Evolutionary conservation across 306 rosid genomes (phyloP).

Genomic region (Lotus japonicus): DNA sequence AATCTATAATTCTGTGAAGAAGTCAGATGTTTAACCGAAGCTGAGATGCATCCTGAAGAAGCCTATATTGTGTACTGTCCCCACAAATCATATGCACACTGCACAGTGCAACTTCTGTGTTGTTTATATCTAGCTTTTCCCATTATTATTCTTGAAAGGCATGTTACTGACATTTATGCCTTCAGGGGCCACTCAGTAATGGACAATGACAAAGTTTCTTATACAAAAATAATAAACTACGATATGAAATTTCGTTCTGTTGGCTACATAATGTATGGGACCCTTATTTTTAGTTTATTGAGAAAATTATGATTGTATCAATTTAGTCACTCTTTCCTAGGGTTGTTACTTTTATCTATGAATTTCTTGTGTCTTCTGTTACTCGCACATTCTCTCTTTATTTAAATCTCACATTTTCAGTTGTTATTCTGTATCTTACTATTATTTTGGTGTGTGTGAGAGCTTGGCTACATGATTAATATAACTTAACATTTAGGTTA

Average conservation of each 20-base stretch:
- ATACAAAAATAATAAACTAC: neutral
- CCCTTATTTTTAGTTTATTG: neutral
- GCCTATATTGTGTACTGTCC: neutral
- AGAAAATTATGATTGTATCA: neutral
- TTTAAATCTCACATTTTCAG: neutral
- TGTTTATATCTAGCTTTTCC: neutral
- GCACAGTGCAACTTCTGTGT: constrained; percentile 5
- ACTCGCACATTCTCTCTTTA: neutral
- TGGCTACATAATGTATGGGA: neutral
- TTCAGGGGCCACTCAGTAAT: neutral
- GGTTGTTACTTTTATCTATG: neutral
- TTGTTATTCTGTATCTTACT: neutral
- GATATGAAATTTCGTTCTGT: neutral
- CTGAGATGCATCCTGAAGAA: constrained; percentile 6
- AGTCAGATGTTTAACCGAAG: neutral
- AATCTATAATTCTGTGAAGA: neutral
- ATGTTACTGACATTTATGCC: constrained; percentile 1
- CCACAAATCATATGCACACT: neutral
- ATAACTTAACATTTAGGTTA: constrained; percentile 50
- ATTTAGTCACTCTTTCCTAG: neutral
- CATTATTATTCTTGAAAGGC: neutral
- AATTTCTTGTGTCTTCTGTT: neutral
- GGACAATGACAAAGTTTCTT: neutral
- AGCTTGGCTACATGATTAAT: constrained; percentile 14
- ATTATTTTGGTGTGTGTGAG: neutral